These are phyloP conservation scores for Russula griseocarnosa DNA, from an alignment of 768 basidiomycete genomes.

Conservation along the genomic window DNA sequence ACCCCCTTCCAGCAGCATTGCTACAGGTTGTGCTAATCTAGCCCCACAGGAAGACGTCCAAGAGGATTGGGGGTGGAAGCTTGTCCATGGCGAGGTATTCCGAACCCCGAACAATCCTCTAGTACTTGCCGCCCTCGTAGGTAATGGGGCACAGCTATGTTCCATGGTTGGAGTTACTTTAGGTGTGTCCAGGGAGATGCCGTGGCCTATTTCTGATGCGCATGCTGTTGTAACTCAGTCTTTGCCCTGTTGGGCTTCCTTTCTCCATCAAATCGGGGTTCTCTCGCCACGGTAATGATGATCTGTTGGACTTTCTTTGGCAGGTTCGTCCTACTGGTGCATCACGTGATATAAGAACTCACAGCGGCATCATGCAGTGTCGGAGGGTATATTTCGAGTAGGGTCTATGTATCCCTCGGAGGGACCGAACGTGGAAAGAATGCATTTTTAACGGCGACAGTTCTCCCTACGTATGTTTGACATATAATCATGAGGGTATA, in stretches of 20 bases:
- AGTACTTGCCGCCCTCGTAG: conserved; percentile 79
- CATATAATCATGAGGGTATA: conserved; percentile 1
- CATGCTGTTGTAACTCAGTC: conserved; percentile 43
- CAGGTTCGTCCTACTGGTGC: conserved; percentile 44
- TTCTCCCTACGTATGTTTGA: conserved; percentile 72
- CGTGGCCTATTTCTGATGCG: not conserved
- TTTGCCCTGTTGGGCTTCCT: conserved; percentile 92
- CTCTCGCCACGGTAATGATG: conserved; percentile 91
- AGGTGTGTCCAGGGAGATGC: conserved; percentile 41
- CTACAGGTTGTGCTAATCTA: not conserved
- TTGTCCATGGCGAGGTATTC: conserved; percentile 96
- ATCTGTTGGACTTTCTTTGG: conserved; percentile 94
- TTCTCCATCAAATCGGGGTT: conserved; percentile 92
- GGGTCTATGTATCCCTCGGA: conserved; percentile 75
- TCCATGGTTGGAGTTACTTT: conserved; percentile 88
- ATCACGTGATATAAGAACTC: conserved; percentile 14
- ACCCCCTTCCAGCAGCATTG: not conserved
- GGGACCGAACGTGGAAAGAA: conserved; percentile 77
- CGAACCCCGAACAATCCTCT: conserved; percentile 74
- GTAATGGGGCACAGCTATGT: conserved; percentile 82
- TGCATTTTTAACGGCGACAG: conserved; percentile 81
- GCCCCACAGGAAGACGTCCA: conserved; percentile 81
- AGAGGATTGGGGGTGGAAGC: conserved; percentile 98
- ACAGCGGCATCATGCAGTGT: conserved; percentile 49
- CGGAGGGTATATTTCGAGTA: conserved; percentile 83